Evolutionary conservation across 805 yeast species (phyloP).

Genomic region (Monosporozyma aerobia): DNA sequence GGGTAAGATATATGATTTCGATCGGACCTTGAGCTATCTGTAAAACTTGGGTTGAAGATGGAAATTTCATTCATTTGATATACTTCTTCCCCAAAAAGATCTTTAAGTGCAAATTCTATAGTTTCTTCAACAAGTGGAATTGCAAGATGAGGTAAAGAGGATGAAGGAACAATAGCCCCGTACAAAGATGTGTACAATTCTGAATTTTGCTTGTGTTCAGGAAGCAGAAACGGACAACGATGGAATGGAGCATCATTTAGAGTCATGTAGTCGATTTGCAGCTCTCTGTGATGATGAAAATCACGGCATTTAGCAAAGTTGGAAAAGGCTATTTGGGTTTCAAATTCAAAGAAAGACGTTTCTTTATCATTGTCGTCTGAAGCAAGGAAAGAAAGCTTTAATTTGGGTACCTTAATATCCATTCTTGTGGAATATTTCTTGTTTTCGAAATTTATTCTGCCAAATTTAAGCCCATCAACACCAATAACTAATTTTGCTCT

Average conservation of each 20-base stretch:
- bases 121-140: conserved; percentile 48
- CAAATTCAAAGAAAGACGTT: conserved; percentile 33
- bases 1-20: neutral
- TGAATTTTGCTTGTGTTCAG: conserved; percentile 38
- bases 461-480: conserved; percentile 29
- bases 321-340: conserved; percentile 52
- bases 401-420: conserved; percentile 40
- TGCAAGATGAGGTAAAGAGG: conserved; percentile 55
- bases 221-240: conserved; percentile 63
- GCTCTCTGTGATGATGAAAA: conserved; percentile 32
- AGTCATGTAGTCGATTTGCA: conserved; percentile 58
- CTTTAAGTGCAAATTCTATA: conserved; percentile 34
- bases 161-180: conserved; percentile 49
- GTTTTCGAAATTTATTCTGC: conserved; percentile 63
- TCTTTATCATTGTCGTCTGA: conserved; percentile 20
- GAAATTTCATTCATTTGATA: conserved; percentile 3
- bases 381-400: conserved; percentile 26
- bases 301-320: conserved; percentile 48
- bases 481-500: conserved; percentile 19
- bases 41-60: neutral
- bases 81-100: conserved; percentile 24
- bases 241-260: conserved; percentile 78
- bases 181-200: conserved; percentile 37
- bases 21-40: neutral
- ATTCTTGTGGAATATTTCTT: conserved; percentile 49